phyloP scores from a whole-genome alignment of 371 early-diverging fungal species.

The Lichtheimia hyalospora region DNA sequence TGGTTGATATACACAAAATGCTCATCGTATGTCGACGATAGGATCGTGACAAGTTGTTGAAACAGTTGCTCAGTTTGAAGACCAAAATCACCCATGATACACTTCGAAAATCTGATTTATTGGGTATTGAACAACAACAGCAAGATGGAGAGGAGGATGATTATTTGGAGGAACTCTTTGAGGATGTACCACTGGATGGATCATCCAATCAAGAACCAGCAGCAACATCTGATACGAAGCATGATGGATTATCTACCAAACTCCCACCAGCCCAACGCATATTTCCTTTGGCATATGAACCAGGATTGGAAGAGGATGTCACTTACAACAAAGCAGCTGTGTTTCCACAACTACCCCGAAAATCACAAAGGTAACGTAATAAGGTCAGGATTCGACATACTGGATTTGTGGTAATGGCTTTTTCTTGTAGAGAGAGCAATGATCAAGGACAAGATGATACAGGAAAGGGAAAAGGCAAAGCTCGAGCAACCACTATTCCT shows the following conservation, averaged over 20 bases:
- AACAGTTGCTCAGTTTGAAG: slow-evolving; percentile 40
- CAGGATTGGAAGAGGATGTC: slow-evolving; percentile 44
- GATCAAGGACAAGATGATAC: background rate
- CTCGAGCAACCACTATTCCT: slow-evolving; percentile 23
- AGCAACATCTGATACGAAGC: too few relatives aligned
- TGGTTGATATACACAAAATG: background rate
- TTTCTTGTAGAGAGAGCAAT: too few relatives aligned
- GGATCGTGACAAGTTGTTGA: slow-evolving; percentile 37
- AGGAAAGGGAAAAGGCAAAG: slow-evolving; percentile 17
- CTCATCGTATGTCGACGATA: background rate
- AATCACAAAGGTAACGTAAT: background rate
- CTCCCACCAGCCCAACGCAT: slow-evolving; percentile 44
- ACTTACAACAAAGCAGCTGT: slow-evolving; percentile 34
- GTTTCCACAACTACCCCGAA: background rate
- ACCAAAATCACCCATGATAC: slow-evolving; percentile 32
- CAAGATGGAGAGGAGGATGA: slow-evolving; percentile 46
- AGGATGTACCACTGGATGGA: slow-evolving; percentile 37
- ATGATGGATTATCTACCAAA: slow-evolving; percentile 8
- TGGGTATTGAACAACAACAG: slow-evolving; percentile 34
- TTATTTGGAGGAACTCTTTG: slow-evolving; percentile 52
- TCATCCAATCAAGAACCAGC: background rate
- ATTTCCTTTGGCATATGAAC: slow-evolving; percentile 51
- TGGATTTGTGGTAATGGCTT: too few relatives aligned
- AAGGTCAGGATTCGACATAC: too few relatives aligned
- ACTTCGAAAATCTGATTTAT: slow-evolving; percentile 48